A percentile compares a stretch with the other conserved stretches of the same genome.
phyloP scores from a whole-genome alignment of 192 early-diverging fungal genomes.

The Paraglomus brasilianum region DNA sequence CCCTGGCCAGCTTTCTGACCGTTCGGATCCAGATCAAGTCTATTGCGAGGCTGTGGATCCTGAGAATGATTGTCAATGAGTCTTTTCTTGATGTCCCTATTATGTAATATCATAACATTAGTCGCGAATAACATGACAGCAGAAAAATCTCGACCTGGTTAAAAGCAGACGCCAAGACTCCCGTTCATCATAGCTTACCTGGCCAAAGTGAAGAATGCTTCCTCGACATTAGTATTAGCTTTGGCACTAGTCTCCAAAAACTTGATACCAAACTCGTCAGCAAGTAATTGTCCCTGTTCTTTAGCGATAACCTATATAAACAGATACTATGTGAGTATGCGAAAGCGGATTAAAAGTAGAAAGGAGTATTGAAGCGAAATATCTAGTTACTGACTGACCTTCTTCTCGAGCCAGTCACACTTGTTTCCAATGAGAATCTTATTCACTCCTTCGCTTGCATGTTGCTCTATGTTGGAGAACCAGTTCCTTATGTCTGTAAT shows the following conservation, averaged over 20 bases:
- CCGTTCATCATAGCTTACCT: constrained; percentile 51
- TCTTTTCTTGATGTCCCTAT: constrained; percentile 96
- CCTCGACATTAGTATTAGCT: constrained; percentile 95
- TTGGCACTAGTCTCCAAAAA: constrained; percentile 99
- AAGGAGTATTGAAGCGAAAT: background rate
- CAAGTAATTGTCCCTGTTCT: constrained; percentile 94
- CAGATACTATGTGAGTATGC: background rate
- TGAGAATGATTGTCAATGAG: constrained; percentile 80
- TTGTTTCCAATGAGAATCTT: constrained; percentile 99
- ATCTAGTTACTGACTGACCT: constrained; percentile 49
- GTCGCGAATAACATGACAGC: background rate
- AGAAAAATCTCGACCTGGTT: background rate
- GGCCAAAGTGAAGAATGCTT: constrained; percentile 95
- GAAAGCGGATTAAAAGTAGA: background rate
- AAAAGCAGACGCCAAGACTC: background rate
- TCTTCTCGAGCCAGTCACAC: constrained; percentile 96
- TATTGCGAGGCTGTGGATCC: constrained; percentile 31
- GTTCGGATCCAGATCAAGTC: background rate
- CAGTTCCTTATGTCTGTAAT: constrained; percentile 95
- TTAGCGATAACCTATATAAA: constrained; percentile 79
- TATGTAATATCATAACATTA: background rate
- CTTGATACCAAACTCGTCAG: constrained; percentile 91
- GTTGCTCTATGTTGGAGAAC: constrained; percentile 99
- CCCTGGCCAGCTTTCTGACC: too few species aligned
- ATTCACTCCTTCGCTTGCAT: constrained; percentile 98